Evolutionary conservation across 495 filamentous ascomycete species (phyloP), one percentile per base, ranked within the genome.

Genomic region (Aspergillus sclerotiicarbonarius): DNA sequence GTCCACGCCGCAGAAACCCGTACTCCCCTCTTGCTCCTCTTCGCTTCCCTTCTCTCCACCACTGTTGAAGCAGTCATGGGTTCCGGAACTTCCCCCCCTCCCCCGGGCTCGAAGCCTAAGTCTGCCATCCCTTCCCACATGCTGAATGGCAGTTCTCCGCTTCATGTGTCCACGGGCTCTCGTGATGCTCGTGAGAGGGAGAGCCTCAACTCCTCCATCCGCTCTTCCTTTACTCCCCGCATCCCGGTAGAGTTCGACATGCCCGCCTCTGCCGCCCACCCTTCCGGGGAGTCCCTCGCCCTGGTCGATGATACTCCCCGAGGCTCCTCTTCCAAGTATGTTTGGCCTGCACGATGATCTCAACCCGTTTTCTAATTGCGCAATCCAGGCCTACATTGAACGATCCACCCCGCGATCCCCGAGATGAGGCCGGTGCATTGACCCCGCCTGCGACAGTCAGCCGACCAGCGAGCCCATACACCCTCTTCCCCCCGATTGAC

Each of bases 401-500:
- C 71, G 87, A 87, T 57, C 82, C 86, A 18, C 86, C 89, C 21
- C 79, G 90, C 63, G 90, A 93, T 73, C 83, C 85, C 18, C 75
- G 87, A 62, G 91, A 95, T 68, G 84, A 88, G 67, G 82, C 81
- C 8, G 76, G 64, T 37, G 79, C 72, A 9, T 69, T 70, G 61
- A 71, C 75, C 33, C 79, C 80, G 32, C 74, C 80, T 12, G 65
- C 79, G 32, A 72, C 71, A 0, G 72, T 72, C n/a, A 84, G 78
- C 64, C 78, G 81, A 54, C 81, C 82, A 32, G 75, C 72, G 19
- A 82, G 80, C 70, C 86, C 82, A 16, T 87, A 84, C 61, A 87
- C 86, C 6, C 65, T 82, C 63, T 79, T 81, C 57, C 85, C 86
- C 20, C 83, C 86, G 29, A 80, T 89, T 48, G 86, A 89, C 65